Evolutionary conservation across 2,329 filamentous ascomycete genomes (phyloP).

Genomic region (Emergomyces orientalis): DNA sequence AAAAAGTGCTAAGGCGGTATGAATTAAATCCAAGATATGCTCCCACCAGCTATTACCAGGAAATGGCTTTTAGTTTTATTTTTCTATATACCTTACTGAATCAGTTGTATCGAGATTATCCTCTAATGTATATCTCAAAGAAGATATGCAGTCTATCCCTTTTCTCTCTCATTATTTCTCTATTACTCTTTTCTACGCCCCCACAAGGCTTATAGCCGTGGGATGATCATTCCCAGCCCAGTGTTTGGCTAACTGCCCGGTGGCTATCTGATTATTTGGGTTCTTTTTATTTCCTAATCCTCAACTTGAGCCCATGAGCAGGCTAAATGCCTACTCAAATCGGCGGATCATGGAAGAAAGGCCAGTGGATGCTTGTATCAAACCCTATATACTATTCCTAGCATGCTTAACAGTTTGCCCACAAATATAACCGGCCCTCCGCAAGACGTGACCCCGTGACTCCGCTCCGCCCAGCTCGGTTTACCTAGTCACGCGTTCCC

Average conservation of each 20-base stretch:
- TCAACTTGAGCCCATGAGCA: neutral
- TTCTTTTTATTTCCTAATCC: neutral
- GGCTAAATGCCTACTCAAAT: neutral
- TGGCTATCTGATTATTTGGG: neutral
- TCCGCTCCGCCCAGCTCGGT: slow-evolving; percentile 6
- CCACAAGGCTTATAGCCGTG: neutral
- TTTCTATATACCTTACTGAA: neutral
- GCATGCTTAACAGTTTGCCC: neutral
- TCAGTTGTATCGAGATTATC: neutral
- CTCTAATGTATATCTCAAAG: neutral
- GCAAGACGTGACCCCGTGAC: slow-evolving; percentile 2
- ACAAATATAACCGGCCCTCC: neutral
- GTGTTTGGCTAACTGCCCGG: neutral
- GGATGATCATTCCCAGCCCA: neutral
- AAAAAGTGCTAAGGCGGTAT: neutral
- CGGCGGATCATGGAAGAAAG: neutral
- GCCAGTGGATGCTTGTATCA: too few species aligned
- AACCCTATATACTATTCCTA: too few species aligned
- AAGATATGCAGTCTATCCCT: neutral
- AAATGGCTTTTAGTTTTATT: neutral
- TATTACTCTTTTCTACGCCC: too few species aligned
- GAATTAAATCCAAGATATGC: neutral
- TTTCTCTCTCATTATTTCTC: neutral
- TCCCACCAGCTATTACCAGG: neutral
- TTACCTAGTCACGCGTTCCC: neutral